These are phyloP conservation scores for Fusarium verrucosum DNA, from an alignment of 2,329 filamentous ascomycete species.

Conservation along the genomic window DNA sequence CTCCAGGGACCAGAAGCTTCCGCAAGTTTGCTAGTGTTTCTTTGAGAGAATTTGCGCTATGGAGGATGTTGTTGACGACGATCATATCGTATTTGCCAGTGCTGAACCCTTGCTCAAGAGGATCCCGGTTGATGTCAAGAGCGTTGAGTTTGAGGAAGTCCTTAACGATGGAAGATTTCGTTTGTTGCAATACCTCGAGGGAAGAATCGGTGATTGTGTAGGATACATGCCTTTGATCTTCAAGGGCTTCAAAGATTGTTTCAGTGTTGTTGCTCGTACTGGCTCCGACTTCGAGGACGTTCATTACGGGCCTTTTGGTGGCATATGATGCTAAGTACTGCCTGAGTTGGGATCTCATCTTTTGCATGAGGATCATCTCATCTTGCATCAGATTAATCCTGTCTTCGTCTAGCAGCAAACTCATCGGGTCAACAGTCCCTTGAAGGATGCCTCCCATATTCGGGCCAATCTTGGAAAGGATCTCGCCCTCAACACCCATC, in stretches of 20 bases:
- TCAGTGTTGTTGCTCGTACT: neutral
- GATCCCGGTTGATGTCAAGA: conserved; percentile 8
- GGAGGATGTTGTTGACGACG: conserved; percentile 7
- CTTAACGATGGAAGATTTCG: rapidly evolving
- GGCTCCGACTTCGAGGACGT: conserved; percentile 13
- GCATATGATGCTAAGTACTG: conserved; percentile 12
- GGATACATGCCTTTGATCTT: neutral
- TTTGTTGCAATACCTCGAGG: neutral
- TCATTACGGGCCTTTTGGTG: neutral
- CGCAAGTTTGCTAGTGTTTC: neutral
- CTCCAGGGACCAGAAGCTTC: conserved; percentile 6
- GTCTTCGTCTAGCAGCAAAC: neutral
- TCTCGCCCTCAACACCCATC: conserved; percentile 8
- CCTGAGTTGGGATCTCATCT: neutral
- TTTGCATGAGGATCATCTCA: neutral
- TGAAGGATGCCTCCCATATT: conserved; percentile 6
- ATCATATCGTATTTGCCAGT: neutral
- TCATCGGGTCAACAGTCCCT: neutral
- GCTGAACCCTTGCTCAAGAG: neutral
- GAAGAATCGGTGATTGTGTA: conserved; percentile 18
- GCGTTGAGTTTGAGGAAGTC: neutral
- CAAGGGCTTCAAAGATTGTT: rapidly evolving
- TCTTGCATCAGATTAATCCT: neutral
- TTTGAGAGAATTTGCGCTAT: neutral
- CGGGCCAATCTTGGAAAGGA: conserved; percentile 18